Base-by-base conservation (phyloP, 495 filamentous ascomycete genomes). In the Podospora appendiculata region DNA sequence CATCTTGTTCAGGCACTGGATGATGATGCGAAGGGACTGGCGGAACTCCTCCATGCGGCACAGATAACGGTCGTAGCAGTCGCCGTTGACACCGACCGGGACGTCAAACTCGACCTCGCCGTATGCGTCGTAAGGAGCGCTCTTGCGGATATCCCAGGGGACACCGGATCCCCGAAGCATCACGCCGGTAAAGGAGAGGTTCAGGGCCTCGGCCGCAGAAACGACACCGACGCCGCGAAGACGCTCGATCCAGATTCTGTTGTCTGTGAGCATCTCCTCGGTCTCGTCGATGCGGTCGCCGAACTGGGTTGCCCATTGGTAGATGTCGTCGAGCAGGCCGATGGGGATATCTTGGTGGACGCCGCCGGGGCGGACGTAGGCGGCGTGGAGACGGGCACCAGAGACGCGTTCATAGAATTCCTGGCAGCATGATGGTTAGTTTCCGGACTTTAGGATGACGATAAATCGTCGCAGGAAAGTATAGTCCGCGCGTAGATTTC, bases 401-500 rank as follows among this genome's bases (percentile, higher is more conserved):
- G 93, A 97, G 35, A 97, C 94, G 70, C 94, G 90, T 70, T 99
- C 94, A 67, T 99, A 99, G 77, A 99, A 99, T 85, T 99, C 93
- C 92, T 96, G 17, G 34, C 19, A n/a, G 34, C 17, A 14, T 25
- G 13, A n/a, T 11, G 25, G 13, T 14, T 18, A 18, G 13, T 38
- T 48, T 25, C 25, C 5, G 25, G 25, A 25, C 5, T 25, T 25
- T 2, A 5, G 25, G 2, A 25, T 2, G 25, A 5, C 25, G 25
- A 25, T 25, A 25, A 5, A 25, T 25, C 25, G 25, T 25, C 2
- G 25, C 5, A 25, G 25, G 25, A 25, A 25, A 25, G 25, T 5
- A 25, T 2, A 25, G 25, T 25, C 25, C 25, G 25, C 25, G 25
- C 25, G 25, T 25, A 25, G 25, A 25, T 25, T 25, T 25, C 25